These are phyloP conservation scores for Gnomoniopsis sp. DNA, from an alignment of 2,329 filamentous ascomycete genomes.

Conservation along the genomic window DNA sequence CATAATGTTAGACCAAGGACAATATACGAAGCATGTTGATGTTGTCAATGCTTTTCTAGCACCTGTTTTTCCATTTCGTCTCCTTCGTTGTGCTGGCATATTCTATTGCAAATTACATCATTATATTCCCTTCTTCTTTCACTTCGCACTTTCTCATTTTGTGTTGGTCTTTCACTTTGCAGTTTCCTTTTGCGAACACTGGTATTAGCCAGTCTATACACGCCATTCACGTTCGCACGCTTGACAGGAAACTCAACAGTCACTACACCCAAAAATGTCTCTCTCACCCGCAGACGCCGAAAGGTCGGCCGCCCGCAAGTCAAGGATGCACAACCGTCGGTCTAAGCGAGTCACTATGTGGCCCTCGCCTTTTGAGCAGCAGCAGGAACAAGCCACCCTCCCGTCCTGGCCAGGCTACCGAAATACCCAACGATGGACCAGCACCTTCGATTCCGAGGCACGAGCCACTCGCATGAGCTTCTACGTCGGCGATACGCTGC, in stretches of 20 bases:
- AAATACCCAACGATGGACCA: constrained; percentile 19
- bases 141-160: no score
- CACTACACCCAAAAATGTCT: constrained; percentile 11
- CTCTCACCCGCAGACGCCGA: constrained; percentile 6
- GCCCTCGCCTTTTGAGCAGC: constrained; percentile 16
- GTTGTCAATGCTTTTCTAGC: neutral
- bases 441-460: constrained; percentile 20
- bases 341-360: constrained; percentile 21
- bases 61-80: neutral
- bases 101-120: neutral
- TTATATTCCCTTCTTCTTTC: neutral
- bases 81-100: constrained; percentile 5
- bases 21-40: neutral
- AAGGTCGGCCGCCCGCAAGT: neutral
- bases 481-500: constrained; percentile 20
- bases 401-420: constrained; percentile 16
- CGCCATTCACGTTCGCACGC: neutral
- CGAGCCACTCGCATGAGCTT: constrained; percentile 21
- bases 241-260: no score
- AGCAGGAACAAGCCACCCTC: constrained; percentile 8
- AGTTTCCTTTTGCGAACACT: neutral
- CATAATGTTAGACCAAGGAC: neutral
- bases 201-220: neutral
- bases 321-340: neutral
- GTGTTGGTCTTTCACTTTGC: neutral